These are phyloP conservation scores for Verbascum thapsus DNA, from an alignment of 257 asterid species.

Conservation along the genomic window DNA sequence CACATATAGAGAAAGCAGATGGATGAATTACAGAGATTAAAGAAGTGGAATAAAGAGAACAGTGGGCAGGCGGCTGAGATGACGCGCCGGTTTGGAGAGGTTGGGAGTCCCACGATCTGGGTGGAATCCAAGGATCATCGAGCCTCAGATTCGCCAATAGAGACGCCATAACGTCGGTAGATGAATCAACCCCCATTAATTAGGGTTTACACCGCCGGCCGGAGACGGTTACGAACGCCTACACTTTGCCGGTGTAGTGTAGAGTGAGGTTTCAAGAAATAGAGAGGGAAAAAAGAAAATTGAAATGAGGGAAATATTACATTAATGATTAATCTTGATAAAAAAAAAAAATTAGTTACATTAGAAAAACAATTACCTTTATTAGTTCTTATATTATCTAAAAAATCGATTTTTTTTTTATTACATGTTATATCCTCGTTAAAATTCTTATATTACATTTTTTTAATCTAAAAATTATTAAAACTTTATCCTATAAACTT, in stretches of 20 bases:
- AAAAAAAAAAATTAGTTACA: too few species aligned
- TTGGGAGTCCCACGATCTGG: constrained; percentile 79
- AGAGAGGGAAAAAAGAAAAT: constrained; percentile 34
- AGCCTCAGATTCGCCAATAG: constrained; percentile 63
- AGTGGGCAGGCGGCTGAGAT: constrained; percentile 33
- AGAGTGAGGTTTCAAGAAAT: constrained; percentile 17
- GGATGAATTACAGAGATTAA: constrained; percentile 56
- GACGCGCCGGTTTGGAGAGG: constrained; percentile 55
- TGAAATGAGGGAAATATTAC: constrained; percentile 15
- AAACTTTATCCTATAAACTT: too few species aligned
- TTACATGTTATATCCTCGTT: too few species aligned
- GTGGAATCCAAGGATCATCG: constrained; percentile 71
- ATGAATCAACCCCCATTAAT: constrained; percentile 65
- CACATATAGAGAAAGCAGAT: background rate
- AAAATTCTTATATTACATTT: too few species aligned
- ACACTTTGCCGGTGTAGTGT: constrained; percentile 14
- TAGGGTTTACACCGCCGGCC: constrained; percentile 24
- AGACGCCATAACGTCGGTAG: constrained; percentile 45
- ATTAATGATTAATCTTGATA: too few species aligned
- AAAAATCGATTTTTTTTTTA: too few species aligned
- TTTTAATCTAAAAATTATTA: too few species aligned
- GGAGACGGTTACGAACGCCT: constrained; percentile 16
- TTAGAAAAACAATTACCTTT: too few species aligned
- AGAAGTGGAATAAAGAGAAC: constrained; percentile 49
- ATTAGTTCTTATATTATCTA: too few species aligned